Conservation (phyloP, 768 basidiomycete species). For the Roridomyces roridus region DNA sequence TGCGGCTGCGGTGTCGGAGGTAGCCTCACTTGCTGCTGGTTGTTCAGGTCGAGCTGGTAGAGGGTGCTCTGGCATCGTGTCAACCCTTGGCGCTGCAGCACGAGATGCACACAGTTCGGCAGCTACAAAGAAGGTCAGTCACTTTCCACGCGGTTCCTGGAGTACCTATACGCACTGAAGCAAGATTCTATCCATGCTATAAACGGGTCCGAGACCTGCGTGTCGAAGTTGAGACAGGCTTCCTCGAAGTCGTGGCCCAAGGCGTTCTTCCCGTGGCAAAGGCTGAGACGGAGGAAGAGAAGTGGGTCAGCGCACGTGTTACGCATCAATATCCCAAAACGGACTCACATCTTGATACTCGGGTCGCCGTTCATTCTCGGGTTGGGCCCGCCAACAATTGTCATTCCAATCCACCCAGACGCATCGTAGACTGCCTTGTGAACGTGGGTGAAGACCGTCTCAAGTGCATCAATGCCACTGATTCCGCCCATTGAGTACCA, state of each 20-base stretch:
- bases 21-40: too few species aligned
- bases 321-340: neutral
- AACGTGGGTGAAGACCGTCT: neutral
- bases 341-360: constrained; percentile 1
- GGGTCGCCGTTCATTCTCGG: constrained; percentile 8
- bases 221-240: neutral
- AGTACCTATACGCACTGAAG: too few species aligned
- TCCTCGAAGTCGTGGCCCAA: constrained; percentile 1
- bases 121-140: too few species aligned
- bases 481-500: too few species aligned
- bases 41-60: too few species aligned
- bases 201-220: neutral
- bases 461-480: neutral
- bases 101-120: too few species aligned
- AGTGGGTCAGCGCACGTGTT: neutral
- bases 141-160: too few species aligned
- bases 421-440: neutral
- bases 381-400: neutral
- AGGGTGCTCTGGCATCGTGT: too few species aligned
- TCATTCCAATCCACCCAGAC: neutral
- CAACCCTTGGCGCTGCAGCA: too few species aligned
- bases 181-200: neutral
- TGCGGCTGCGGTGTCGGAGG: too few species aligned
- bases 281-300: neutral
- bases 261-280: neutral